Percentiles rank a stretch among this genome's conserved stretches.
phyloP scores from a whole-genome alignment of 2,329 filamentous ascomycete species.

The Teratosphaeriaceae sp. region DNA sequence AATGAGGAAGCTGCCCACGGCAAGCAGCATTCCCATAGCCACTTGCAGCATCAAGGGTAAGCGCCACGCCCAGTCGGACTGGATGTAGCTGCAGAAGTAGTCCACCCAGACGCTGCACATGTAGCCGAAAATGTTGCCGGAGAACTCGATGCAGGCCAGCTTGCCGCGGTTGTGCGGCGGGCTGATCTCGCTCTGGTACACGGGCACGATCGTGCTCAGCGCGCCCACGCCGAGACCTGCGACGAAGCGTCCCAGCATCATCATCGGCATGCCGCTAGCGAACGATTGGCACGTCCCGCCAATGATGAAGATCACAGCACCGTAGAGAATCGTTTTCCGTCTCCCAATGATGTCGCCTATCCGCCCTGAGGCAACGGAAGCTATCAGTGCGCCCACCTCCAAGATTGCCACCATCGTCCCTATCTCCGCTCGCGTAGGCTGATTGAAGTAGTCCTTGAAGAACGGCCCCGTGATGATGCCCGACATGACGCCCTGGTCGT shows the following conservation, averaged over 20 bases:
- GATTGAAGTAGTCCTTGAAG: slow-evolving; percentile 88
- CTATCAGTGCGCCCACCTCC: slow-evolving; percentile 86
- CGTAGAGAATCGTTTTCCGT: slow-evolving; percentile 84
- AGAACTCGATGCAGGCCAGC: slow-evolving; percentile 95
- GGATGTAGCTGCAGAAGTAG: slow-evolving; percentile 90
- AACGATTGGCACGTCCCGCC: slow-evolving; percentile 82
- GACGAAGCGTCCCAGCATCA: slow-evolving; percentile 53
- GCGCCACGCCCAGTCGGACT: slow-evolving; percentile 82
- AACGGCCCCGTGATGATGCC: slow-evolving; percentile 63
- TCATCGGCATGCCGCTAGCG: slow-evolving; percentile 78
- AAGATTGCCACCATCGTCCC: slow-evolving; percentile 98
- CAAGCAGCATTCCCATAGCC: slow-evolving; percentile 83
- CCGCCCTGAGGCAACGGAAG: slow-evolving; percentile 77
- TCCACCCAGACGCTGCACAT: slow-evolving; percentile 97
- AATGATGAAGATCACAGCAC: slow-evolving; percentile 77
- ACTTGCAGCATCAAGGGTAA: slow-evolving; percentile 88
- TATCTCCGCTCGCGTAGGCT: slow-evolving; percentile 79
- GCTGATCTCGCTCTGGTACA: slow-evolving; percentile 57
- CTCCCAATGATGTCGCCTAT: slow-evolving; percentile 90
- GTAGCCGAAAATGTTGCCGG: slow-evolving; percentile 94
- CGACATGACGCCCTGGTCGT: slow-evolving; percentile 88
- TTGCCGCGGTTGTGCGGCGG: slow-evolving; percentile 94
- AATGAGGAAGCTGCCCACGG: slow-evolving; percentile 80
- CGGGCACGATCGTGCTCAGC: slow-evolving; percentile 45
- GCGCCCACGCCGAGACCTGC: slow-evolving; percentile 47